Base-by-base conservation (phyloP, 768 basidiomycete species). In the Tulasnella sp. region DNA sequence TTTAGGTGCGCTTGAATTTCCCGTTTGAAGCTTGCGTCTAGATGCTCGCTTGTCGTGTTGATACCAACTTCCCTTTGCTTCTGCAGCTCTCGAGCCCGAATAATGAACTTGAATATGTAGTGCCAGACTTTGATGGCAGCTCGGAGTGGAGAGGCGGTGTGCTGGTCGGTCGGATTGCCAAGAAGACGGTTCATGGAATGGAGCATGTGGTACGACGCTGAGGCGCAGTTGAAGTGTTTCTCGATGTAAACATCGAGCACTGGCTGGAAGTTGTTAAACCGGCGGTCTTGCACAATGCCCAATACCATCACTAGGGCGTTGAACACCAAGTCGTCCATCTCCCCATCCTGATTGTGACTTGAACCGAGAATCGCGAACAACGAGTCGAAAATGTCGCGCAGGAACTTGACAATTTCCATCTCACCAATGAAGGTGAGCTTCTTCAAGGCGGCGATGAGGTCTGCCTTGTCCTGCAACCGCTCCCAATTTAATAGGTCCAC, bases 71-170 rank as follows among this genome's bases (percentile, higher is more conserved):
- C 93, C 80, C 91, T 91, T 7, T 86, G 85, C 82, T 93, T 93
- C 82, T 97, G 96, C 67, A 97, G 82, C 80, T 95, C 94, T 42
- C 96, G 86, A 2, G 96, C 91, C n/a, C 93, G 88, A 19, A 93
- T 90, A 80, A 97, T 92, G 83, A 99, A 94, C 82, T 93, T 93
- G 89, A 98, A 94, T 79, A 99, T 90, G 81, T 96, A 94, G 81
- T 95, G 92, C 95, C 95, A 97, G 38, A 98, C 97, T 82, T 98
- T 98, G 77, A 99, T 85, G 19, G 96, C 93, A 14, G 94, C 90
- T 40, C 96, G 90, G 75, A 98, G 87, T 6, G 89, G 88, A 22
- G 92, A 90, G 0, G 92, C 94, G 3, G 88, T 89, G 31, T 93
- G 92, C 11, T 85, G 84, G 29, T 89, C 87, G 0, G 90, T 89